Conservation (phyloP, 2,329 filamentous ascomycete species). For the Xylaria sp. region DNA sequence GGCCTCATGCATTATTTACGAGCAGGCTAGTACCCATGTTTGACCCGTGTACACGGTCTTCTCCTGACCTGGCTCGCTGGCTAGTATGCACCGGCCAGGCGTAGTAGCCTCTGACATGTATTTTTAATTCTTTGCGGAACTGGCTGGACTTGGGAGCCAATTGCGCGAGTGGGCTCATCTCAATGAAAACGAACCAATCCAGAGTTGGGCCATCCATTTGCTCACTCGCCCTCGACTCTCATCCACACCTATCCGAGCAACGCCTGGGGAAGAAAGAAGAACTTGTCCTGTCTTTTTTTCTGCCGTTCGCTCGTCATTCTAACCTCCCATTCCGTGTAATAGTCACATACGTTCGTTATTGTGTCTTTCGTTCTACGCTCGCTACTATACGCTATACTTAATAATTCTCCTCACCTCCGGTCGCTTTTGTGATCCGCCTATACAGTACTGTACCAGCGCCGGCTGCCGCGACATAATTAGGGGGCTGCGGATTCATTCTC, state of each 20-base stretch:
- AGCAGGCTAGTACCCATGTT: not conserved
- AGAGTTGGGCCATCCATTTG: conserved; percentile 32
- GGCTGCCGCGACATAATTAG: conserved; percentile 16
- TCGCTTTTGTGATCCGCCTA: conserved; percentile 16
- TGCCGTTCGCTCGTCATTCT: conserved; percentile 41
- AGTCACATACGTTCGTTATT: conserved; percentile 39
- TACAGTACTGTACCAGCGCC: not conserved
- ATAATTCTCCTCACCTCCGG: conserved; percentile 13
- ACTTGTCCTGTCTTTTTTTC: conserved; percentile 34
- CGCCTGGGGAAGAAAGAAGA: conserved; percentile 28
- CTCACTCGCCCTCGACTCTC: conserved; percentile 32
- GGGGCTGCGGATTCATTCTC: conserved; percentile 16
- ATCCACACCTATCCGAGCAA: conserved; percentile 33
- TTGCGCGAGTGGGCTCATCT: conserved; percentile 29
- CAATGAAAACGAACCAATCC: conserved; percentile 42
- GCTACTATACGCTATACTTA: conserved; percentile 41
- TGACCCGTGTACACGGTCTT: not conserved
- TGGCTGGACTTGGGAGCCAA: conserved; percentile 14
- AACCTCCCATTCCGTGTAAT: conserved; percentile 38
- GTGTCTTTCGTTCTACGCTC: conserved; percentile 41
- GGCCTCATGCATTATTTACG: not conserved
- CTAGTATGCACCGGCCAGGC: conserved; percentile 5
- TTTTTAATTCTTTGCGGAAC: conserved; percentile 32
- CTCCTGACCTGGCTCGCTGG: not conserved
- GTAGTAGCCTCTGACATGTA: conserved; percentile 28